phyloP scores from a whole-genome alignment of 1,284 basidiomycete species.

The Marasmius sp. region DNA sequence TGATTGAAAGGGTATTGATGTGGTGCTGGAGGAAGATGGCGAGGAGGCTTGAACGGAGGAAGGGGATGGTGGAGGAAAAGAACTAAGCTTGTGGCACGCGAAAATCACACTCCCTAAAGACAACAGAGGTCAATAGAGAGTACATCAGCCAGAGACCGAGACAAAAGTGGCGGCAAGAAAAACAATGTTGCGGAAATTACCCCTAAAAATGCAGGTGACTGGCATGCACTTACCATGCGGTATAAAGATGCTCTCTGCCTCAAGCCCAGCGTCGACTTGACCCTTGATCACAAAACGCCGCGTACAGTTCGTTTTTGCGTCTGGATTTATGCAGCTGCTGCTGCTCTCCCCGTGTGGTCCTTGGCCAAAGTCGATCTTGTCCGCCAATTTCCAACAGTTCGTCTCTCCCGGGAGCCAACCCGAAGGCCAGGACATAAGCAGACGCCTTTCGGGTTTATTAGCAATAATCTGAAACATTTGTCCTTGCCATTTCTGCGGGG shows the following conservation, averaged over 20 bases:
- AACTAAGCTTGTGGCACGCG: slow-evolving; percentile 74
- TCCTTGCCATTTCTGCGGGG: slow-evolving; percentile 47
- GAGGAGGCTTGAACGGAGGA: slow-evolving; percentile 31
- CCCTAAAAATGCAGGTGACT: slow-evolving; percentile 23
- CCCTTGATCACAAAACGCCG: slow-evolving; percentile 86
- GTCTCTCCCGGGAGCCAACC: slow-evolving; percentile 41
- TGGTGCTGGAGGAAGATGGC: slow-evolving; percentile 35
- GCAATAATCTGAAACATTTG: slow-evolving; percentile 84
- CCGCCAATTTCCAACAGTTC: slow-evolving; percentile 74
- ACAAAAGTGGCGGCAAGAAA: slow-evolving; percentile 24
- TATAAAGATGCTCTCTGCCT: slow-evolving; percentile 12
- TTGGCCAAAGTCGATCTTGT: slow-evolving; percentile 71
- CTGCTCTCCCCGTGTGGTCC: slow-evolving; percentile 43
- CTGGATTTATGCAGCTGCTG: slow-evolving; percentile 20
- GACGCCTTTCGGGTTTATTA: slow-evolving; percentile 51
- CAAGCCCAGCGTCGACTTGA: slow-evolving; percentile 41
- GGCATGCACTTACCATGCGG: slow-evolving; percentile 49
- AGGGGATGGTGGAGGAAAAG: slow-evolving; percentile 29
- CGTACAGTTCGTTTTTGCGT: slow-evolving; percentile 91
- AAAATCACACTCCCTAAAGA: slow-evolving; percentile 74
- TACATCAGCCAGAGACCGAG: slow-evolving; percentile 26
- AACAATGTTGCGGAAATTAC: slow-evolving; percentile 9
- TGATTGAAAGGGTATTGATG: slow-evolving; percentile 9
- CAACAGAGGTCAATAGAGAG: slow-evolving; percentile 29
- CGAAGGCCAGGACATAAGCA: slow-evolving; percentile 88